A percentile compares a stretch with the other conserved stretches of the same genome.
These are phyloP conservation scores for Rhodotorula paludigena DNA, from an alignment of 768 basidiomycete species.

Conservation along the genomic window DNA sequence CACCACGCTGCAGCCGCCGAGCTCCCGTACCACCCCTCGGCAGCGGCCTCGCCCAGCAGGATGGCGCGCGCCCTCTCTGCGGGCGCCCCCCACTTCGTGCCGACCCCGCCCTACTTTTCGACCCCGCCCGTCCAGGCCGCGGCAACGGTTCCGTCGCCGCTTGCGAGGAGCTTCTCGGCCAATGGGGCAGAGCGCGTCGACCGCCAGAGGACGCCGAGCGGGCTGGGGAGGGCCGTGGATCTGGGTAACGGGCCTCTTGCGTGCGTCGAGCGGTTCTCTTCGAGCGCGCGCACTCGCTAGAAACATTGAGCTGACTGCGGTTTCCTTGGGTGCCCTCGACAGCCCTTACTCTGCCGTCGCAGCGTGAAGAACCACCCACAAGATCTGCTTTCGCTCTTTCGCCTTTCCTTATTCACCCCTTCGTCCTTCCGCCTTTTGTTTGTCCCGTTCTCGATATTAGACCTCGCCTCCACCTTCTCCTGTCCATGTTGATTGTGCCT, in stretches of 20 bases:
- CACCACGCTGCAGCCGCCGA: background rate
- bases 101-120: background rate
- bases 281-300: background rate
- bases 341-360: no score
- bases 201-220: conserved; percentile 1
- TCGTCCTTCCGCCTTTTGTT: no score
- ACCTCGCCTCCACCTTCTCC: no score
- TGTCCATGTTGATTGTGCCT: no score
- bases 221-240: conserved; percentile 3
- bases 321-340: no score
- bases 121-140: no score
- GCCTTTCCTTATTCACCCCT: no score
- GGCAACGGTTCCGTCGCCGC: background rate
- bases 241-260: background rate
- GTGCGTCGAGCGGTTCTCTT: background rate
- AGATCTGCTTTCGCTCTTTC: no score
- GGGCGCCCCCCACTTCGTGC: background rate
- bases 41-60: background rate
- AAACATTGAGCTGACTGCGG: no score
- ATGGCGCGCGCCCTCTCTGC: conserved; percentile 2
- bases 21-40: background rate
- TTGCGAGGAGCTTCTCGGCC: conserved; percentile 28
- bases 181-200: background rate
- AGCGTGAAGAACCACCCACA: no score
- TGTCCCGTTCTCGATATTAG: no score